These are phyloP conservation scores for Beauveria brongniartii DNA, from an alignment of 2,329 filamentous ascomycete species.

Conservation along the genomic window DNA sequence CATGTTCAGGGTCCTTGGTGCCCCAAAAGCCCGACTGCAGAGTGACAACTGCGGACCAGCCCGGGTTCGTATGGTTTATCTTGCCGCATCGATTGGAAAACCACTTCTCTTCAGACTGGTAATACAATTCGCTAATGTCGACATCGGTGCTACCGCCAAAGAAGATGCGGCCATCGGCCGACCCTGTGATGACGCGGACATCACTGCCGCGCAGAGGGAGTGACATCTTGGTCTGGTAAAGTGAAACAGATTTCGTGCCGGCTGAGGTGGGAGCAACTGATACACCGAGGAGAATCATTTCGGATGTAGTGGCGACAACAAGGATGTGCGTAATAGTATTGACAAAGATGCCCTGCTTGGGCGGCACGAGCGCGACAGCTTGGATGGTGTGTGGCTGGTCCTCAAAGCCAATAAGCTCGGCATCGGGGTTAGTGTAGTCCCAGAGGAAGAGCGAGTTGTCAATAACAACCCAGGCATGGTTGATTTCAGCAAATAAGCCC, in stretches of 20 bases:
- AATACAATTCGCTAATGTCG: slow-evolving; percentile 88
- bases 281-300: slow-evolving; percentile 85
- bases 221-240: slow-evolving; percentile 86
- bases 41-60: slow-evolving; percentile 57
- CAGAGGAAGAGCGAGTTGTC: slow-evolving; percentile 95
- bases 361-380: slow-evolving; percentile 78
- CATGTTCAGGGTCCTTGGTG: slow-evolving; percentile 49
- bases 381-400: slow-evolving; percentile 83
- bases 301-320: slow-evolving; percentile 76
- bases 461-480: slow-evolving; percentile 91
- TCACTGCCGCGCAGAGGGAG: slow-evolving; percentile 68
- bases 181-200: slow-evolving; percentile 71
- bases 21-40: slow-evolving; percentile 43
- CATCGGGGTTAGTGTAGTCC: slow-evolving; percentile 93
- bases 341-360: slow-evolving; percentile 82
- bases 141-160: slow-evolving; percentile 74
- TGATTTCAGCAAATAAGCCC: slow-evolving; percentile 90
- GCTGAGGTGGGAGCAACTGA: slow-evolving; percentile 56
- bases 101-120: slow-evolving; percentile 96
- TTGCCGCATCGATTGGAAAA: slow-evolving; percentile 83
- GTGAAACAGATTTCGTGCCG: slow-evolving; percentile 62
- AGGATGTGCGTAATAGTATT: slow-evolving; percentile 78
- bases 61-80: slow-evolving; percentile 75
- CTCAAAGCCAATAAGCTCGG: slow-evolving; percentile 86
- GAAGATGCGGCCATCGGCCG: slow-evolving; percentile 84